Base-by-base conservation (phyloP, 2,329 filamentous ascomycete genomes). In the Phaeophleospora eucalypticola region DNA sequence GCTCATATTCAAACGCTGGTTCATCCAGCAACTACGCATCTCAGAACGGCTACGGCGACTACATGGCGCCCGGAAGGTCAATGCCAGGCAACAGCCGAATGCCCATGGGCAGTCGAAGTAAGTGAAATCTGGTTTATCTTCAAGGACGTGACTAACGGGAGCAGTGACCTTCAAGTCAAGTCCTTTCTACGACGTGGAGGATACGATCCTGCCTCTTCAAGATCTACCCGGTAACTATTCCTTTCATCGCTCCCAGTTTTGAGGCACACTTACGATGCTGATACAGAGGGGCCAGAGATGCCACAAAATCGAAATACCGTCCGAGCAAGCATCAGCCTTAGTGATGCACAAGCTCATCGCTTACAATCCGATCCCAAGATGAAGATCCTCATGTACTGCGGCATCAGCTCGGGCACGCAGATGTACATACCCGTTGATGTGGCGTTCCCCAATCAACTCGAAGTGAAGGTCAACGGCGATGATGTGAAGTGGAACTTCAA, bases 401-500 rank as follows among this genome's bases (percentile, higher is more conserved):
- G 87, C 3, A 73, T 75, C 1, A 39, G 64, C 19, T 43, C 52
- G 15, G 75, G 75, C 14, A 68, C 76, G 12, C 80, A 78, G 14
- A 66, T 73, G 2, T 86, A 87, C 52, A 65, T 68, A 15, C 69
- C 72, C 29, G 71, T 71, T 41, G 89, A 97, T 52, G 83, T 98
- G 44, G 74, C 87, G 0, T 98, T 98, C 56, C 93, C 93, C 1
- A 83, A 91, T 58, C 89, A 96, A 69, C 86, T 93, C 24, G 93
- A 98, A 65, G 78, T 98, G 47, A 91, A 89, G 64, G 81, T 95
- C 46, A 98, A 98, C 59, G 79, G 82, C 8, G 86, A 86, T 27
- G 89, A 96, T 47, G 79, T 96, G 57, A 93, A 91, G 67, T 85
- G 86, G n/a, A 98, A 97, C 65, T 77, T 95, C 57, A 86, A 93